Conservation (phyloP, 2,329 filamentous ascomycete genomes). For the Monosporascus sp. region DNA sequence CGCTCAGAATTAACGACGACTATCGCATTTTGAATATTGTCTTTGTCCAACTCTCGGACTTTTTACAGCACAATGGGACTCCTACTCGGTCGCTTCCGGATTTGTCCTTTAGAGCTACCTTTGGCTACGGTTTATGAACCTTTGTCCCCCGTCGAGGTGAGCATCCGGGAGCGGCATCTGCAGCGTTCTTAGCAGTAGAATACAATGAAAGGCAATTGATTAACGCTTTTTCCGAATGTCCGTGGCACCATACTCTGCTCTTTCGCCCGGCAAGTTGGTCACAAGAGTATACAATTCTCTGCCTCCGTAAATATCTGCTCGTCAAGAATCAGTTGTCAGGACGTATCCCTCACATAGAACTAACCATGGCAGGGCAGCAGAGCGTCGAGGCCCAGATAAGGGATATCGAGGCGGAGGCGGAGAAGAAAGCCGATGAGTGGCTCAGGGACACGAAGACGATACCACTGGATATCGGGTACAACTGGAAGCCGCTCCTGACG, state of each 20-base stretch:
- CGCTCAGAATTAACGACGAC: too few relatives aligned
- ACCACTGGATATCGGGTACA: slow-evolving; percentile 3
- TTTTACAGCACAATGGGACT: too few relatives aligned
- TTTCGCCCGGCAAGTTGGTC: too few relatives aligned
- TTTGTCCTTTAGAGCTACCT: too few relatives aligned
- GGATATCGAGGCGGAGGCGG: background rate
- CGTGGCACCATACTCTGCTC: too few relatives aligned
- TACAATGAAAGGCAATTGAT: background rate
- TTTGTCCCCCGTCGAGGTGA: background rate
- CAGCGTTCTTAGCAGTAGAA: background rate
- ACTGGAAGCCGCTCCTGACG: slow-evolving; percentile 3
- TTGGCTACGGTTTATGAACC: background rate
- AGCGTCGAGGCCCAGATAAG: background rate
- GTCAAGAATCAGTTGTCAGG: background rate
- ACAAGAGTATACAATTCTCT: too few relatives aligned
- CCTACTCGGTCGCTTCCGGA: too few relatives aligned
- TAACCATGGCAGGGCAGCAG: background rate
- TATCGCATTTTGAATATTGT: too few relatives aligned
- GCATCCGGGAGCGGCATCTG: background rate
- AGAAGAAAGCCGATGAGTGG: background rate
- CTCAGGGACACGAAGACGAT: background rate
- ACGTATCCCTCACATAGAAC: too few relatives aligned
- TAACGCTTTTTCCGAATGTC: too few relatives aligned
- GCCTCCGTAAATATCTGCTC: too few relatives aligned
- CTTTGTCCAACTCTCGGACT: too few relatives aligned